A percentile compares a stretch with the other conserved stretches of the same genome.
phyloP scores from a whole-genome alignment of 495 filamentous ascomycete genomes.

The Cetradonia linearis region DNA sequence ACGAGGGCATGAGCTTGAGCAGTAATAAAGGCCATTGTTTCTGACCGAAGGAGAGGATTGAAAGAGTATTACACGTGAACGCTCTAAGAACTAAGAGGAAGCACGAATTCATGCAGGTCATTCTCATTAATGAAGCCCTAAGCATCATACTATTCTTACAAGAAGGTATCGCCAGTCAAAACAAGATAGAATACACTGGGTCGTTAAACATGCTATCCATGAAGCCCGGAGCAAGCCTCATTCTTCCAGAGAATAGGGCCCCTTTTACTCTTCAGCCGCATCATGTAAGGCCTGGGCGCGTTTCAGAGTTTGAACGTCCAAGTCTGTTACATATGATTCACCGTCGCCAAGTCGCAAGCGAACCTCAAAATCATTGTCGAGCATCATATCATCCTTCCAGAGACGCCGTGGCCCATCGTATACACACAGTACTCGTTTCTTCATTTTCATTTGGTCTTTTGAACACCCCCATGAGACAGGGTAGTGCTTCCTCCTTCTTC shows the following conservation, averaged over 20 bases:
- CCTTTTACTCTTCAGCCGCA: conserved; percentile 74
- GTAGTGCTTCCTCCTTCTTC: conserved; percentile 85
- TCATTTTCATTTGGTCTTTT: conserved; percentile 87
- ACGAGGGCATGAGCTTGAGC: no score
- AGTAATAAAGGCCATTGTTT: no score
- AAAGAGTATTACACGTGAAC: no score
- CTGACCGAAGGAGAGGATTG: no score
- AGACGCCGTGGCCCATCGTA: conserved; percentile 83
- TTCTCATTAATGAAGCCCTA: conserved; percentile 3
- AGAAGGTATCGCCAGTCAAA: conserved; percentile 2
- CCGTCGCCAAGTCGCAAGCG: conserved; percentile 62
- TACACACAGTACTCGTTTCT: conserved; percentile 88
- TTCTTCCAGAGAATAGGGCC: conserved; percentile 53
- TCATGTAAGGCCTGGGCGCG: conserved; percentile 70
- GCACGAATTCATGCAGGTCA: conserved; percentile 3
- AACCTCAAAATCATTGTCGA: conserved; percentile 89
- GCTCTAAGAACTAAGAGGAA: no score
- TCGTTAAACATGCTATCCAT: conserved; percentile 8
- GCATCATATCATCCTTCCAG: conserved; percentile 99
- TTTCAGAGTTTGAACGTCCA: conserved; percentile 84
- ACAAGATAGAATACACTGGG: conserved; percentile 2
- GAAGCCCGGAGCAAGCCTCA: background rate
- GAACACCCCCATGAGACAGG: conserved; percentile 87
- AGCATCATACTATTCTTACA: conserved; percentile 9
- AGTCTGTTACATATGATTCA: conserved; percentile 73